phyloP scores from a whole-genome alignment of 495 filamentous ascomycete species.

The Podospora pseudocomata region DNA sequence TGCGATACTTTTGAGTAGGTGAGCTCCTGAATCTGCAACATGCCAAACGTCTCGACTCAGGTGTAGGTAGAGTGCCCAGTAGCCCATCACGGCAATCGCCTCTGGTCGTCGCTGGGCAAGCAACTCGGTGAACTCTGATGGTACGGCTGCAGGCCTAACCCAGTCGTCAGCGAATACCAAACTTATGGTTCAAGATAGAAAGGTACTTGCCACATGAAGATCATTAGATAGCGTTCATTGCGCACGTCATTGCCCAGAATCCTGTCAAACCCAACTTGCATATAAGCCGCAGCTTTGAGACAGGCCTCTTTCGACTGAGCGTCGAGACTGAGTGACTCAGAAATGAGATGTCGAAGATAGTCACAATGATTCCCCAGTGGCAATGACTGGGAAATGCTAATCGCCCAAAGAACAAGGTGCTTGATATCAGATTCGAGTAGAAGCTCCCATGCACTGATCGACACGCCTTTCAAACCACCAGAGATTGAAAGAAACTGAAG shows the following conservation, averaged over 20 bases:
- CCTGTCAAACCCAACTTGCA: constrained; percentile 37
- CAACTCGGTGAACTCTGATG: constrained; percentile 28
- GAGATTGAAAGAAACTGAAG: constrained; percentile 30
- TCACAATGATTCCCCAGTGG: constrained; percentile 23
- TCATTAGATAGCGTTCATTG: constrained; percentile 32
- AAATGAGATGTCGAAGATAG: constrained; percentile 19
- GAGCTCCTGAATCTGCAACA: constrained; percentile 30
- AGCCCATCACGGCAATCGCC: constrained; percentile 30
- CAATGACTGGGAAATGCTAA: constrained; percentile 12
- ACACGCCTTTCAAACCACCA: constrained; percentile 33
- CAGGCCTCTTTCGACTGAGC: constrained; percentile 31
- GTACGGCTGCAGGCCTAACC: constrained; percentile 22
- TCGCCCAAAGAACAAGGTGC: constrained; percentile 26
- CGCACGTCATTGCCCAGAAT: constrained; percentile 16
- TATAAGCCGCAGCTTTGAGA: constrained; percentile 22
- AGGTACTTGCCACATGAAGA: constrained; percentile 28
- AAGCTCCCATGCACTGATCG: constrained; percentile 32
- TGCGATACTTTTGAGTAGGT: constrained; percentile 36
- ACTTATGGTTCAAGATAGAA: not conserved
- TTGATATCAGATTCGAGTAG: constrained; percentile 32
- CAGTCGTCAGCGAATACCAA: constrained; percentile 2
- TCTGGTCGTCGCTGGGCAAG: constrained; percentile 27
- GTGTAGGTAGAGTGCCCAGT: constrained; percentile 35
- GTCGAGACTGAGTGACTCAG: constrained; percentile 18
- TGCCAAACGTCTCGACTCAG: constrained; percentile 31